Percentiles rank a stretch among this genome's conserved stretches.
phyloP scores from a whole-genome alignment of 805 yeast genomes.

The Candida glaebosa region DNA sequence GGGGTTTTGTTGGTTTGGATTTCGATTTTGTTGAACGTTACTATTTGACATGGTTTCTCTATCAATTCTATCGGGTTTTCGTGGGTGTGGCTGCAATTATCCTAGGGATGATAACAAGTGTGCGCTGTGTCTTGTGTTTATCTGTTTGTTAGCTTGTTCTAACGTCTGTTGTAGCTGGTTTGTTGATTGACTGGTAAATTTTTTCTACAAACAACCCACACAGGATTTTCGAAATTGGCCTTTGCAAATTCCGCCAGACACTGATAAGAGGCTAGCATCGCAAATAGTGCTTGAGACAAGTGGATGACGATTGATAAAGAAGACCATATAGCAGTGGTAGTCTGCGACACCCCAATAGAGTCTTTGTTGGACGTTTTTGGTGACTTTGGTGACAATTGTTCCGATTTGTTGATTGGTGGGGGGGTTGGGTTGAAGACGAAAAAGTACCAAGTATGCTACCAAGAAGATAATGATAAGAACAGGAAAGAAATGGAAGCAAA shows the following conservation, averaged over 20 bases:
- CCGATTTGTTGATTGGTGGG: slow-evolving; percentile 22
- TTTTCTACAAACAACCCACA: neutral
- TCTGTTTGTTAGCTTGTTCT: too few relatives aligned
- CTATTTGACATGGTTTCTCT: slow-evolving; percentile 3
- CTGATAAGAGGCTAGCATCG: neutral
- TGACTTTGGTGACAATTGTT: slow-evolving; percentile 51
- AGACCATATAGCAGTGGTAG: slow-evolving; percentile 37
- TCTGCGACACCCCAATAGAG: slow-evolving; percentile 34
- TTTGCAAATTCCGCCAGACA: neutral
- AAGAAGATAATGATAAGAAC: slow-evolving; percentile 13
- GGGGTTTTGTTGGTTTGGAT: slow-evolving; percentile 15
- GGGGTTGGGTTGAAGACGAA: slow-evolving; percentile 14
- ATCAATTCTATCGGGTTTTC: too few relatives aligned
- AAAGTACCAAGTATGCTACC: slow-evolving; percentile 37
- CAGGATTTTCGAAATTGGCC: neutral
- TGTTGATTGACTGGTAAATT: too few relatives aligned
- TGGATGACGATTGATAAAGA: slow-evolving; percentile 5
- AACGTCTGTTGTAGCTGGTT: too few relatives aligned
- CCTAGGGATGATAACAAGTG: too few relatives aligned
- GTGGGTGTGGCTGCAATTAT: too few relatives aligned
- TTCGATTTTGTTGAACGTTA: neutral
- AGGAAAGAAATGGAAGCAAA: slow-evolving; percentile 10
- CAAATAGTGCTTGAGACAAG: neutral
- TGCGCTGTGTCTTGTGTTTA: too few relatives aligned
- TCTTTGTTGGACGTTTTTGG: slow-evolving; percentile 36